These are phyloP conservation scores for Cucurbita pepo DNA, from an alignment of 306 rosid genomes.

Conservation along the genomic window DNA sequence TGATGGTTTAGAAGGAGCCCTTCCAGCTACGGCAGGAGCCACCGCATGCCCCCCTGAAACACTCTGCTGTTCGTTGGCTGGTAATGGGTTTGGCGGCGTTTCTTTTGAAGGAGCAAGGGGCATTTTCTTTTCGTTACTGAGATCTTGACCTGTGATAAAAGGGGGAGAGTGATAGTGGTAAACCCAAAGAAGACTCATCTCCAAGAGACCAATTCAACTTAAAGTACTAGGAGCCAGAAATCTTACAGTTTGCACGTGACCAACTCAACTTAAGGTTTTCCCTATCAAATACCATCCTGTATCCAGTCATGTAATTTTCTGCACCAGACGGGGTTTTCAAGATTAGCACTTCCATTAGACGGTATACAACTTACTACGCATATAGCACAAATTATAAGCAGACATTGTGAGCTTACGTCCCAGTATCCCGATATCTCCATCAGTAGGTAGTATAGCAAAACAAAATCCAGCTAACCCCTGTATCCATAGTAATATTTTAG, in stretches of 20 bases:
- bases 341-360: background rate
- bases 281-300: conserved; percentile 76
- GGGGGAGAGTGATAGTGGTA: background rate
- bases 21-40: conserved; percentile 88
- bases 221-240: conserved; percentile 4
- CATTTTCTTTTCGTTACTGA: conserved; percentile 39
- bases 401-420: conserved; percentile 59
- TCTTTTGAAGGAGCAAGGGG: conserved; percentile 30
- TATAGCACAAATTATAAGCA: background rate
- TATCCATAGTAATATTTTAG: background rate
- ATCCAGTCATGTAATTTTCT: conserved; percentile 88
- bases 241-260: conserved; percentile 81
- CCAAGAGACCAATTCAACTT: no score
- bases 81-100: conserved; percentile 50
- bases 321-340: conserved; percentile 13
- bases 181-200: background rate
- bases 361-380: background rate
- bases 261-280: conserved; percentile 65
- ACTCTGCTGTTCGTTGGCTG: conserved; percentile 72
- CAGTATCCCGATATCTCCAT: conserved; percentile 58
- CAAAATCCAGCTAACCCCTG: conserved; percentile 73
- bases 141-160: conserved; percentile 54
- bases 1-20: conserved; percentile 67
- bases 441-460: conserved; percentile 63
- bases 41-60: conserved; percentile 40